Base-by-base conservation (phyloP, 2,329 filamentous ascomycete genomes). In the Grosmannia clavigera region DNA sequence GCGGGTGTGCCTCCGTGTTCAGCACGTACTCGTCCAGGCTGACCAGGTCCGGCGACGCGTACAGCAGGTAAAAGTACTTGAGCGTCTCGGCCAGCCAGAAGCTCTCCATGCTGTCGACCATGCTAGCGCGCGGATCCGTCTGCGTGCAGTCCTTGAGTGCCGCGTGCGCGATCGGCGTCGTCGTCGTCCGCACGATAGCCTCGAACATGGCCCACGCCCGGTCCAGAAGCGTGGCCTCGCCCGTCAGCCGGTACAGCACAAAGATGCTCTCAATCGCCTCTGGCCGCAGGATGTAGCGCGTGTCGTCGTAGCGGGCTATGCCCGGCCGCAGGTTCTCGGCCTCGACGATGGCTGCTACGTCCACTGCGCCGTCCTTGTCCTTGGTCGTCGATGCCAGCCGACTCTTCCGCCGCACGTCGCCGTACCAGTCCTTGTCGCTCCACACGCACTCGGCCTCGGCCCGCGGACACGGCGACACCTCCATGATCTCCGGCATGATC, bases 51-150 rank as follows among this genome's bases (percentile, higher is more conserved):
- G 83, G 80, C 59, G 87, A 81, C 55, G 81, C 82, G 65, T 88
- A 91, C 22, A 88, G 79, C 60, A 90, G 72, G 66, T 86, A 91
- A 62, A 90, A 90, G 67, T 90, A 90, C 72, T 90, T 92, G 65
- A 89, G 71, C 50, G 86, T 91, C 75, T 91, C 87, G 3, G 84
- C 84, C 66, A 88, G 75, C 85, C 87, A 91, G 68, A 89, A 90
- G 59, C 77, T 79, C 75, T 78, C 55, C 25, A 50, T 60, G 11
- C 53, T 56, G 53, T 61, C 56, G 40, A 58, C 35, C 55, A 55
- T 54, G 22, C 58, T 35, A 7, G 19, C 14, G 19, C 54, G 59
- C 43, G 63, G 59, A n/a, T 57, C n/a, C 7, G 48, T 38, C 22
- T 1, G n/a, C 12, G 63, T 64, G 58, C 51, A 60, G 55, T 62